Percentiles rank a stretch among this genome's conserved stretches.
phyloP scores from a whole-genome alignment of 768 basidiomycete genomes.

The Strobilomyces dryophilus region DNA sequence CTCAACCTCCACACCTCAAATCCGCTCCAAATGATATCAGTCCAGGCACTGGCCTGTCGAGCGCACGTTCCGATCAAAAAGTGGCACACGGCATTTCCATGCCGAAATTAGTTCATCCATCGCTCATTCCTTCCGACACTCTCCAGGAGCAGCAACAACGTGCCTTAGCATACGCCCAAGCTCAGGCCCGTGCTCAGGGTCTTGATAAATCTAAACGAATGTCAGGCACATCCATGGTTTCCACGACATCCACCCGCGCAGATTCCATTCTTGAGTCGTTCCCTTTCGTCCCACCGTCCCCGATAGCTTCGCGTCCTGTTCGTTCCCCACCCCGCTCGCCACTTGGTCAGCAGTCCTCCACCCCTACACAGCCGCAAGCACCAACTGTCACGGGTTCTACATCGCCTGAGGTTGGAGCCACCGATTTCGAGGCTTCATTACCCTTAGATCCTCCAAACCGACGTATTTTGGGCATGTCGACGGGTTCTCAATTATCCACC shows the following conservation, averaged over 20 bases:
- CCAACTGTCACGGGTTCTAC: conserved; percentile 1
- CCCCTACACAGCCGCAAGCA: conserved; percentile 13
- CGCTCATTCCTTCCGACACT: conserved; percentile 27
- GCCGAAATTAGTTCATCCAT: conserved; percentile 55
- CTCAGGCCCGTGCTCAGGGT: conserved; percentile 53
- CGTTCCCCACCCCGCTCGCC: conserved; percentile 76
- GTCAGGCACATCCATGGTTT: conserved; percentile 64
- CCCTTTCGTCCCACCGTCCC: conserved; percentile 86
- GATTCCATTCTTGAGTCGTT: conserved; percentile 86
- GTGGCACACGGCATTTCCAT: conserved; percentile 57
- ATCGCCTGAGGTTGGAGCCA: conserved; percentile 9
- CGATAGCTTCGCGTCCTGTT: conserved; percentile 77
- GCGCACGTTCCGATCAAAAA: conserved; percentile 36
- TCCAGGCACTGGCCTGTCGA: conserved; percentile 52
- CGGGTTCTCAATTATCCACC: conserved; percentile 72
- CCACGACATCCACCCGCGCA: conserved; percentile 65
- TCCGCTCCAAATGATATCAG: conserved; percentile 57
- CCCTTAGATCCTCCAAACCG: conserved; percentile 46
- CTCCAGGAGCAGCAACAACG: conserved; percentile 67
- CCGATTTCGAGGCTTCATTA: conserved; percentile 33
- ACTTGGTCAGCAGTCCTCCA: conserved; percentile 53
- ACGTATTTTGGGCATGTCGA: conserved; percentile 65
- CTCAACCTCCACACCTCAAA: conserved; percentile 50
- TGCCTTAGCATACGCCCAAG: conserved; percentile 59
- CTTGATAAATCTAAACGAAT: conserved; percentile 44